Evolutionary conservation across 306 rosid genomes (phyloP).

Genomic region (Clitoria ternatea): DNA sequence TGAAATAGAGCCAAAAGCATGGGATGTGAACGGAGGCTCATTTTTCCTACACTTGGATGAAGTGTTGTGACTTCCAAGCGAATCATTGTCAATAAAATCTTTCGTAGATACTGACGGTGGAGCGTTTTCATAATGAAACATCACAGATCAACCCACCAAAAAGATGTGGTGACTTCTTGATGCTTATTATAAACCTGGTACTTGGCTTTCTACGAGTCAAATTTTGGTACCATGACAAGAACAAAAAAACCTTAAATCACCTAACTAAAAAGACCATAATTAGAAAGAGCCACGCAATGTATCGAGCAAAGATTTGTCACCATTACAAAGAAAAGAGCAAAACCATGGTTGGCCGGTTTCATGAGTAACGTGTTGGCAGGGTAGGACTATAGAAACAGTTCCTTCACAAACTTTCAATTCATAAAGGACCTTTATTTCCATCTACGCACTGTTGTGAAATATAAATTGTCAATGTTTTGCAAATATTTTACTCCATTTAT

Average conservation of each 20-base stretch:
- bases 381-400: background rate
- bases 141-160: background rate
- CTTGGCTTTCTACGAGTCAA: background rate
- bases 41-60: background rate
- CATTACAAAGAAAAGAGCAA: background rate
- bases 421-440: background rate
- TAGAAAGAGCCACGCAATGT: background rate
- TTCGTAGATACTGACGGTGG: slow-evolving; percentile 20
- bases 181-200: slow-evolving; percentile 2
- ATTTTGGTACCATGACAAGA: background rate
- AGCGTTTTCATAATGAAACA: background rate
- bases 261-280: background rate
- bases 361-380: background rate
- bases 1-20: background rate
- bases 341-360: background rate
- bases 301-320: background rate
- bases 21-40: background rate
- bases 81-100: slow-evolving; percentile 19
- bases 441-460: background rate
- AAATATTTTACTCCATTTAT: too few species aligned
- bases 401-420: background rate
- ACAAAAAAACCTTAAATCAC: background rate
- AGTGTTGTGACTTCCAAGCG: background rate
- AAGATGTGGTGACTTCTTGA: background rate
- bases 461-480: background rate